Conservation (phyloP, 2,329 filamentous ascomycete genomes). For the Colletotrichum theobromicola region DNA sequence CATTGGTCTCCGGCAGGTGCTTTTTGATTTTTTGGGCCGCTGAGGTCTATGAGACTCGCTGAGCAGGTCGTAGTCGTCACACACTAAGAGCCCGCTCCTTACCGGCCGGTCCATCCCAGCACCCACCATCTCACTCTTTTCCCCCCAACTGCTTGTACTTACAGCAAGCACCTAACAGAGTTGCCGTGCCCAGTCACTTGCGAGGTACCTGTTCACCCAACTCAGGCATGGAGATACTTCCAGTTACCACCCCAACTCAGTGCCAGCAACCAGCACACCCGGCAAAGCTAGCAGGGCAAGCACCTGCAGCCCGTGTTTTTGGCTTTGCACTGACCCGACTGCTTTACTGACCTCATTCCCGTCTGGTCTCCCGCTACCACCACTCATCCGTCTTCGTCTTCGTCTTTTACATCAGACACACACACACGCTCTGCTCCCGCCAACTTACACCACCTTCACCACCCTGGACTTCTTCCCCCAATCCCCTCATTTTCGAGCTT, state of each 20-base stretch:
- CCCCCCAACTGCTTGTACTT: not conserved
- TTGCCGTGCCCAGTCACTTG: not conserved
- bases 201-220: not conserved
- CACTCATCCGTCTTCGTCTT: constrained; percentile 8
- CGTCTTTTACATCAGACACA: constrained; percentile 22
- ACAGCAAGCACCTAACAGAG: not conserved
- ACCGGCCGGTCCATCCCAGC: constrained; percentile 11
- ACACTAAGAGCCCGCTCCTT: constrained; percentile 4
- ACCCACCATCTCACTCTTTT: not conserved
- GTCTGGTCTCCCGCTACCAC: constrained; percentile 15
- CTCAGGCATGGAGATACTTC: not conserved
- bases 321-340: constrained; percentile 15
- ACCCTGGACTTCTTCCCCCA: not conserved
- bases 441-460: constrained; percentile 5
- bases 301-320: not conserved
- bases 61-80: constrained; percentile 14
- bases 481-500: constrained; percentile 20
- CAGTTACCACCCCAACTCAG: not conserved
- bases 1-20: constrained; percentile 8
- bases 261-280: constrained; percentile 3
- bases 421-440: not conserved
- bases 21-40: not conserved
- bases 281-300: not conserved
- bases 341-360: constrained; percentile 21
- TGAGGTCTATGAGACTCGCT: constrained; percentile 13